Evolutionary conservation across 2,329 filamentous ascomycete genomes (phyloP).

Genomic region (Aspergillus ochraceus): DNA sequence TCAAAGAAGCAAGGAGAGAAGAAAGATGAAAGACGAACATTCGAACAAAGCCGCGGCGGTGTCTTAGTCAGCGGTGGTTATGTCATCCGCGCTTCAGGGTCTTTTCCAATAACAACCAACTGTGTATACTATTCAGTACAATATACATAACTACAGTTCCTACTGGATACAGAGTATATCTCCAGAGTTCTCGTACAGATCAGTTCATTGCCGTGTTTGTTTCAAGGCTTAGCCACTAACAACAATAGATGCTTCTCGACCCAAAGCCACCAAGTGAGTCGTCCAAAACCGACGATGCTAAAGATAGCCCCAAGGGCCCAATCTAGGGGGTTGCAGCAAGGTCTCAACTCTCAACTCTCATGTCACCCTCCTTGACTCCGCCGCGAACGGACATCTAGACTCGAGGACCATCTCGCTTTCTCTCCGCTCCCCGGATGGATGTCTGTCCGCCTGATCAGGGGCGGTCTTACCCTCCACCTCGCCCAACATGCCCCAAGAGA

Average conservation of each 20-base stretch:
- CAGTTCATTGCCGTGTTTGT: too few relatives aligned
- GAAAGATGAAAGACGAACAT: not conserved
- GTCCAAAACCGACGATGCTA: not conserved
- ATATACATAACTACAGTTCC: too few relatives aligned
- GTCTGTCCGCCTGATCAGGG: not conserved
- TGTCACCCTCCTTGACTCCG: not conserved
- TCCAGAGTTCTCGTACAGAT: too few relatives aligned
- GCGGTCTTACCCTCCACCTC: not conserved
- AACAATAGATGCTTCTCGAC: not conserved
- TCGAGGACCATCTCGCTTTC: not conserved
- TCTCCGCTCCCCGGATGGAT: not conserved
- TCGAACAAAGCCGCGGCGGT: not conserved
- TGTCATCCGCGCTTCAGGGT: not conserved
- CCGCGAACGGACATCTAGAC: not conserved
- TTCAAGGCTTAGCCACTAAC: too few relatives aligned
- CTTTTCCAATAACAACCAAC: too few relatives aligned
- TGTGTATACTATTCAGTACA: too few relatives aligned
- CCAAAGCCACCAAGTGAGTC: not conserved
- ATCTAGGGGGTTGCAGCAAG: not conserved
- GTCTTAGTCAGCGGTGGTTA: not conserved
- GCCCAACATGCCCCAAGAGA: not conserved
- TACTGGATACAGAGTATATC: too few relatives aligned
- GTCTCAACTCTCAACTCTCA: not conserved
- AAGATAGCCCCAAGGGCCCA: not conserved
- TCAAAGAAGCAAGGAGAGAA: not conserved